Conservation (phyloP, 768 basidiomycete species). For the Albatrellus ellisii region DNA sequence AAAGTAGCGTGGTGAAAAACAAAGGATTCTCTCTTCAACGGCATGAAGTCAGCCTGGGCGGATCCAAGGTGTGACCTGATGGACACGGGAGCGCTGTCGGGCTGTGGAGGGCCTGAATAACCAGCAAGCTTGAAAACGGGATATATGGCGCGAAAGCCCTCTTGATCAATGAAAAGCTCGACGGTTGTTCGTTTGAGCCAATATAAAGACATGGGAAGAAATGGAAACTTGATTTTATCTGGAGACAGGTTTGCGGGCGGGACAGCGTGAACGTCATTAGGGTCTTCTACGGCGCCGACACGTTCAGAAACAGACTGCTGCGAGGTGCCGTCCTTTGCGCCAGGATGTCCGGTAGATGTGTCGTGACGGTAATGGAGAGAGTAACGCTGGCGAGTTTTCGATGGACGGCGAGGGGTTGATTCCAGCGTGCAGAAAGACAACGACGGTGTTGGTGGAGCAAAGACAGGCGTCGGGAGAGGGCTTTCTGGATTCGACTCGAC, state of each 20-base stretch:
- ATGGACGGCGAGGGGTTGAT: constrained; percentile 1
- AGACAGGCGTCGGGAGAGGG: not conserved
- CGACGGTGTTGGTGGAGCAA: not conserved
- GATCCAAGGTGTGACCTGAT: constrained; percentile 23
- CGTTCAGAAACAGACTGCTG: not conserved
- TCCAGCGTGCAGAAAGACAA: constrained; percentile 1
- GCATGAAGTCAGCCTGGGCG: constrained; percentile 54
- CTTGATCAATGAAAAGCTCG: constrained; percentile 71
- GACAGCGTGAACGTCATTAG: no score
- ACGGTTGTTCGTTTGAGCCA: constrained; percentile 45
- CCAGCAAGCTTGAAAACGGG: constrained; percentile 49
- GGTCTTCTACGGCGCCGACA: no score
- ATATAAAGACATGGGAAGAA: constrained; percentile 25
- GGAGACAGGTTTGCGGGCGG: no score
- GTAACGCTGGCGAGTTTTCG: not conserved
- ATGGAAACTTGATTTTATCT: constrained; percentile 6
- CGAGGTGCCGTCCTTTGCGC: not conserved
- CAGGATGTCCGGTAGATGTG: not conserved
- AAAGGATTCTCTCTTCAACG: constrained; percentile 41
- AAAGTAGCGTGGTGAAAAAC: constrained; percentile 62
- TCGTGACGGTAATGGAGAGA: not conserved
- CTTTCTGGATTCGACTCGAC: not conserved
- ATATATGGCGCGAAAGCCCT: constrained; percentile 56
- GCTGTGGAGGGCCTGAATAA: constrained; percentile 23
- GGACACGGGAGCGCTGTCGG: constrained; percentile 4